Conservation (phyloP, 805 yeast species). For the Ogataea wickerhamii region DNA sequence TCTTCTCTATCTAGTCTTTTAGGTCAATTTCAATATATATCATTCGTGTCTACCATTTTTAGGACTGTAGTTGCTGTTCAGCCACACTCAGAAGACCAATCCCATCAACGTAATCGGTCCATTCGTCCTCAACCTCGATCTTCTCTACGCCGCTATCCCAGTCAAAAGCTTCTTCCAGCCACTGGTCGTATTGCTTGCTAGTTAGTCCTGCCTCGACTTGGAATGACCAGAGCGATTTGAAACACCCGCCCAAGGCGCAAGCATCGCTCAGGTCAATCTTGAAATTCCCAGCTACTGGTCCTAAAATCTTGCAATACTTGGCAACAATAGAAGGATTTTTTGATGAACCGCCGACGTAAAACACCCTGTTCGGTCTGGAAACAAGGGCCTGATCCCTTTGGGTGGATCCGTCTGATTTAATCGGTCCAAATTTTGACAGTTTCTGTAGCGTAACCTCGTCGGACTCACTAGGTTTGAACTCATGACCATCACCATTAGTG, state of each 20-base stretch:
- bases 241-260: slow-evolving; percentile 91
- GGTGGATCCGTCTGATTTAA: slow-evolving; percentile 47
- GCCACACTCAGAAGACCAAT: slow-evolving; percentile 47
- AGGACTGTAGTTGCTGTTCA: slow-evolving; percentile 32
- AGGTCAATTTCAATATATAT: too few species aligned
- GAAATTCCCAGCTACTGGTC: slow-evolving; percentile 61
- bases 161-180: slow-evolving; percentile 46
- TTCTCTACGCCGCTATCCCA: slow-evolving; percentile 44
- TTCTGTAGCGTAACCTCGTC: slow-evolving; percentile 24
- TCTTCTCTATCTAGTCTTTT: too few species aligned
- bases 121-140: slow-evolving; percentile 37
- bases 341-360: slow-evolving; percentile 87
- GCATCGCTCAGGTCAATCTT: slow-evolving; percentile 80
- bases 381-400: slow-evolving; percentile 43
- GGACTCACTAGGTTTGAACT: slow-evolving; percentile 2
- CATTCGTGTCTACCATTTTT: slow-evolving; percentile 1
- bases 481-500: slow-evolving; percentile 10
- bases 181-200: slow-evolving; percentile 36
- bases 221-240: slow-evolving; percentile 74
- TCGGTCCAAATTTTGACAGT: slow-evolving; percentile 37
- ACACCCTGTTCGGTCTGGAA: slow-evolving; percentile 63
- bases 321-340: slow-evolving; percentile 63
- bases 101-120: slow-evolving; percentile 52
- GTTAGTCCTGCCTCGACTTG: slow-evolving; percentile 30
- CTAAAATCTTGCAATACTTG: slow-evolving; percentile 68